phyloP scores from a whole-genome alignment of 1,284 basidiomycete genomes.

The Hypsizygus ulmarius region DNA sequence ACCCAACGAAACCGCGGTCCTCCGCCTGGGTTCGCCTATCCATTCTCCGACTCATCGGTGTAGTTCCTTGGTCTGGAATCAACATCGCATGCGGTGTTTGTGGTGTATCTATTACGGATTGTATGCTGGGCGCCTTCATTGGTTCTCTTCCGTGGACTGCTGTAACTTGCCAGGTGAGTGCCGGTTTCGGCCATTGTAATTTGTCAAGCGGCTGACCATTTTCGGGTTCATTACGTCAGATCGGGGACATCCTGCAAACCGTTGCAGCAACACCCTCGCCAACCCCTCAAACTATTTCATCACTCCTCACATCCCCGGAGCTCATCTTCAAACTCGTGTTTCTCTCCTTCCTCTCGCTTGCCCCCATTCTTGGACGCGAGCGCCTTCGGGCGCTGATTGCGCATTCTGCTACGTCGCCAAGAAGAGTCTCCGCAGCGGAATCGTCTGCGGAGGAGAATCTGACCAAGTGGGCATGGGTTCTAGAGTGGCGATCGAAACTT shows the following conservation, averaged over 20 bases:
- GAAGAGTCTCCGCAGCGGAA: conserved; percentile 16
- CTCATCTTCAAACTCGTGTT: conserved; percentile 73
- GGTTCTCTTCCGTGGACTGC: conserved; percentile 80
- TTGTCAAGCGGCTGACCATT: conserved; percentile 19
- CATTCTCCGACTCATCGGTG: conserved; percentile 81
- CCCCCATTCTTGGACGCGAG: conserved; percentile 72
- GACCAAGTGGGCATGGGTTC: conserved; percentile 55
- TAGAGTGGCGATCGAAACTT: conserved; percentile 54
- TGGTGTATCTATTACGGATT: conserved; percentile 72
- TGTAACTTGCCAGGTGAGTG: conserved; percentile 75
- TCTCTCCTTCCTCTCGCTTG: conserved; percentile 71
- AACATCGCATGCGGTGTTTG: conserved; percentile 92
- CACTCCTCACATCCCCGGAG: conserved; percentile 65
- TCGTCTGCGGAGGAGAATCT: conserved; percentile 29
- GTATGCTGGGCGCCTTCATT: conserved; percentile 79
- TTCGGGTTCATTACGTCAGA: conserved; percentile 38
- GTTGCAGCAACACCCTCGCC: conserved; percentile 67
- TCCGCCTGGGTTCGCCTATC: conserved; percentile 83
- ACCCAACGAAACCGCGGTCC: conserved; percentile 38
- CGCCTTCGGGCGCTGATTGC: conserved; percentile 56
- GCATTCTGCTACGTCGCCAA: conserved; percentile 23
- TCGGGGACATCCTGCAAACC: conserved; percentile 81
- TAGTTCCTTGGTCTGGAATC: conserved; percentile 93
- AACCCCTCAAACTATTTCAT: conserved; percentile 67
- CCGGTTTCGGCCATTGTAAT: conserved; percentile 14